Evolutionary conservation across 192 early-diverging fungal species (phyloP).

Genomic region (Nowakowskiella sp.): DNA sequence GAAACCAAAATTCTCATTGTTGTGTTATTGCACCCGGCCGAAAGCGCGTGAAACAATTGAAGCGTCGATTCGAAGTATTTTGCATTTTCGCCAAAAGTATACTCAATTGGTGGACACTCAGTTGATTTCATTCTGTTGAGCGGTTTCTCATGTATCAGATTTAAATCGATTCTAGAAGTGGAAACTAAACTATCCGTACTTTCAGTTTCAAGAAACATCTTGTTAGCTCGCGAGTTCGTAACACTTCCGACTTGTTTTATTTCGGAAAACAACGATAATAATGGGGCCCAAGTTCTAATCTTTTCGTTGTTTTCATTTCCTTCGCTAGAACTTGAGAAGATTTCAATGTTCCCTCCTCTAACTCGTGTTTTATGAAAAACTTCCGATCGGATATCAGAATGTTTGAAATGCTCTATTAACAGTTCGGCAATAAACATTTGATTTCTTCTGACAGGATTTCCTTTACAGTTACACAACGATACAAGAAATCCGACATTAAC

Average conservation of each 20-base stretch:
- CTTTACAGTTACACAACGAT: constrained; percentile 26
- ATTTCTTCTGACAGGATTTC: constrained; percentile 14
- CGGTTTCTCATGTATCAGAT: too few species aligned
- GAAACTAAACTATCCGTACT: too few species aligned
- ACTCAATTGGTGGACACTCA: not conserved
- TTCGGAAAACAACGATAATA: too few species aligned
- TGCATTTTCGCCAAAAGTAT: constrained; percentile 7
- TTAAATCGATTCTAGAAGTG: too few species aligned
- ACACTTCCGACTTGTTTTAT: too few species aligned
- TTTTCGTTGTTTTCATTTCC: not conserved
- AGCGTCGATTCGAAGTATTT: constrained; percentile 17
- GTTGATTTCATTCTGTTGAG: not conserved
- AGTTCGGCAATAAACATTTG: constrained; percentile 22
- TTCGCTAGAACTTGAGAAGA: too few species aligned
- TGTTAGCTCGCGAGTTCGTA: too few species aligned
- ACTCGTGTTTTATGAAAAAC: constrained; percentile 17
- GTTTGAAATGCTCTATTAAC: constrained; percentile 5
- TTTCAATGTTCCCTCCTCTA: too few species aligned
- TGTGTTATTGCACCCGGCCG: constrained; percentile 14
- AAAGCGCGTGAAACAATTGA: constrained; percentile 23
- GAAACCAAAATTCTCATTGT: constrained; percentile 11
- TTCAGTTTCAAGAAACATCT: too few species aligned
- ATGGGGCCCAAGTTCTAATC: too few species aligned
- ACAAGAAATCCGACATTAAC: constrained; percentile 26
- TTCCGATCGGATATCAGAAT: constrained; percentile 16